Base-by-base conservation (phyloP, 306 rosid genomes). In the Oxytropis ochrocephala region DNA sequence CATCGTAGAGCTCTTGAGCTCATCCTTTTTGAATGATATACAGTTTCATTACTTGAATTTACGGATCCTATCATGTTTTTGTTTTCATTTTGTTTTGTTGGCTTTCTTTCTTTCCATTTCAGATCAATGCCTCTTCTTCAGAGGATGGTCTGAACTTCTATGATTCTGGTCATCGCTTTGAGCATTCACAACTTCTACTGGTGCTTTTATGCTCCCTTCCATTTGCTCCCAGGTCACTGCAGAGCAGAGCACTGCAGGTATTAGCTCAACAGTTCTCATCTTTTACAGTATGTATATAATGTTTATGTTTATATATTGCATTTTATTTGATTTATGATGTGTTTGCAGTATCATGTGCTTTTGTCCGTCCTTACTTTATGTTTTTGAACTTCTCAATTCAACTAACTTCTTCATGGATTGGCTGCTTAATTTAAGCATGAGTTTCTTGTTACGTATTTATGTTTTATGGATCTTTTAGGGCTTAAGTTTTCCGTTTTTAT, bases 151-250 rank as follows among this genome's bases (percentile, higher is more conserved):
- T 90, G 72, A 94, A 94, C 84, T 91, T 94, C 70, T 94, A 94
- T 70, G 99, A 91, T 83, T 90, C 96, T 21, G 99, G 99, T 75
- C 97, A 94, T 81, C 97, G 93, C 70, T 94, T 94, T 89, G 96
- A 94, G 86, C 96, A 94, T 76, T 82, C 81, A 59, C 87, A 94
- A 78, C 96, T 94, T 70, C 46, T 94, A 43, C 57, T 94, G 89
- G 97, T 94, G 85, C 99, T 94, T 78, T 62, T 94, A 80, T 88
- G 68, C 41, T 88, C 99, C 21, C 95, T 94, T 69, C 99, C 97
- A 14, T 83, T 76, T 85, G 96, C 95, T n/a, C 80, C 97, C 57
- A 84, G 82, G 85, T 69, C 88, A 61, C 76, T 90, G 69, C 99
- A 94, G 84, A 87, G 83, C 77, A 85, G 95, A 69, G 99, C 99